Base-by-base conservation (phyloP, 2,329 filamentous ascomycete genomes). In the Colletotrichum musicola region DNA sequence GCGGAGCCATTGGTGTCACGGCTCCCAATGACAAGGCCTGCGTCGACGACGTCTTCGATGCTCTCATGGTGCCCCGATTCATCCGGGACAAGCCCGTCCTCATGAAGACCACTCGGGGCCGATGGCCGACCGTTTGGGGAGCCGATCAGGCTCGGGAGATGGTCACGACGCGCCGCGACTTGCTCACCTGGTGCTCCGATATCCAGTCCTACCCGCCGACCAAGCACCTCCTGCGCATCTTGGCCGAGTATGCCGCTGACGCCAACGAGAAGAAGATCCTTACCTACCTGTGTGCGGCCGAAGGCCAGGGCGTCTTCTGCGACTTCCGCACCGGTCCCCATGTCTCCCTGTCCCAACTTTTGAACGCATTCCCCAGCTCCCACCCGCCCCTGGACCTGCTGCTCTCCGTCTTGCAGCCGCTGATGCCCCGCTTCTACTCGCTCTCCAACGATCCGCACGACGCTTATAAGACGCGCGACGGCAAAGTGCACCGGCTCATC, bases 351-450 rank as follows among this genome's bases (percentile, higher is more conserved):
- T 86, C 91, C 16, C 96, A 98, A 81, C 86, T 99, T 6, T 88
- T 99, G 35, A 87, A 92, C 76, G 96, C 96, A 1, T 99, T 99
- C 84, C 94, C 96, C 2, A 97, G 94, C 47, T 90, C 93, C 6
- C 93, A 94, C 77, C 96, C 96, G 61, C 94, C 95, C 4, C 85
- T 99, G 74, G 93, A 96, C 62, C 85, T 90, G 68, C 85, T 99
- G 12, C 86, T 98, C 42, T 93, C 92, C 2, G 88, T 92, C 50
- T 88, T 98, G 61, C 93, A 92, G 74, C 92, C 93, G 56, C 87
- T 98, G 59, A 98, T 98, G 95, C 96, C 96, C 3, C 93, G 96
- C 69, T 99, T 99, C 84, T 99, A 99, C 83, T 98, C 95, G 4
- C 89, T 99, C 14, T 98, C 95, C 62, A 98, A 97, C 78, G 96